phyloP scores from a whole-genome alignment of 768 basidiomycete species.

The Calocybe cyanea region DNA sequence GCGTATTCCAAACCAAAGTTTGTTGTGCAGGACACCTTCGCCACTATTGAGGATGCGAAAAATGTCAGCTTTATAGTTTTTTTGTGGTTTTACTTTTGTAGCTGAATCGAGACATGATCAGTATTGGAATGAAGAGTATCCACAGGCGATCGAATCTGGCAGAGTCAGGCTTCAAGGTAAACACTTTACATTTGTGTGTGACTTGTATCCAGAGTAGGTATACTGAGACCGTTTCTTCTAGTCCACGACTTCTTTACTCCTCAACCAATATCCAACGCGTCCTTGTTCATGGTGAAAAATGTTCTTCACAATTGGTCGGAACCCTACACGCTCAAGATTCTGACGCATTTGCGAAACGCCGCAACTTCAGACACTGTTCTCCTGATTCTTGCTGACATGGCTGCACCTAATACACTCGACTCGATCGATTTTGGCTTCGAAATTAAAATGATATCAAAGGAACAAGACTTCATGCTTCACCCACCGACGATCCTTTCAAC shows the following conservation, averaged over 20 bases:
- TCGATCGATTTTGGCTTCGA: neutral
- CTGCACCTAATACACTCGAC: neutral
- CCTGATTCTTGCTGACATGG: neutral
- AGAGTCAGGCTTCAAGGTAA: neutral
- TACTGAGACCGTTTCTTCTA: neutral
- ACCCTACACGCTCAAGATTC: slow-evolving; percentile 17
- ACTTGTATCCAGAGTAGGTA: neutral
- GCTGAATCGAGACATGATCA: neutral
- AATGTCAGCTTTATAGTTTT: neutral
- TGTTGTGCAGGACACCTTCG: slow-evolving; percentile 23
- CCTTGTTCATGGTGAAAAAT: slow-evolving; percentile 24
- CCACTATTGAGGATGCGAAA: slow-evolving; percentile 14
- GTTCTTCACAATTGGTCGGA: slow-evolving; percentile 32
- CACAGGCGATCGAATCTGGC: slow-evolving; percentile 3
- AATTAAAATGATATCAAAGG: too few species aligned
- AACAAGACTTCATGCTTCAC: too few species aligned
- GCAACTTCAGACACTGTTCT: slow-evolving; percentile 12
- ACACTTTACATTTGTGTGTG: too few species aligned
- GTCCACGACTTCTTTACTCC: slow-evolving; percentile 26
- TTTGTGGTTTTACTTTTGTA: neutral
- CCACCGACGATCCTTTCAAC: too few species aligned
- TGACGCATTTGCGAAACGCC: slow-evolving; percentile 23
- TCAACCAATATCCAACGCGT: slow-evolving; percentile 23
- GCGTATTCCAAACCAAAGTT: slow-evolving; percentile 16
- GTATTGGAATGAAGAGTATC: slow-evolving; percentile 6